Conservation (phyloP, 768 basidiomycete species). For the Rhizopogon vulgaris region DNA sequence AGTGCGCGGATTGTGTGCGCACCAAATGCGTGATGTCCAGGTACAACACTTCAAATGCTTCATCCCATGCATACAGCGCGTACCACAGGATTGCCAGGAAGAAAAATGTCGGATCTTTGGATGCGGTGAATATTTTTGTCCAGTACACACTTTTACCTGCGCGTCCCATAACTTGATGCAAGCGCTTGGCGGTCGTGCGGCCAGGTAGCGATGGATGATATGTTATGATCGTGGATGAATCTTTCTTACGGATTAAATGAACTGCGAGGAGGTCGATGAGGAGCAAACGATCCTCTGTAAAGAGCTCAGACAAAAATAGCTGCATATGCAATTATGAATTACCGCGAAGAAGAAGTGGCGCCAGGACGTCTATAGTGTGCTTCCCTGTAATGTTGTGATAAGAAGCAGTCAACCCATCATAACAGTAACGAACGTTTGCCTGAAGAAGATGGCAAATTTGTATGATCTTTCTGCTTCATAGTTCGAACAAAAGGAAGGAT, state of each 20-base stretch:
- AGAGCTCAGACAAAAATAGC: neutral
- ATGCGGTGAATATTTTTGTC: constrained; percentile 9
- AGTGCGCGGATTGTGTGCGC: constrained; percentile 17
- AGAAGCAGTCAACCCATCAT: neutral
- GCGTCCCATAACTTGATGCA: constrained; percentile 25
- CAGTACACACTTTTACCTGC: constrained; percentile 27
- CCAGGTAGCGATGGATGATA: constrained; percentile 24
- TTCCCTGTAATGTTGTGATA: neutral
- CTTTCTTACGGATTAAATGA: constrained; percentile 28
- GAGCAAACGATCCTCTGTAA: constrained; percentile 16
- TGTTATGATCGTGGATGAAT: constrained; percentile 27
- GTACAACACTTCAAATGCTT: constrained; percentile 41
- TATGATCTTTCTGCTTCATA: constrained; percentile 23
- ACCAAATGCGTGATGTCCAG: constrained; percentile 42
- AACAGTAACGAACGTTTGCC: neutral
- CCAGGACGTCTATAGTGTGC: constrained; percentile 2
- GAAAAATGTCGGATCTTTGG: constrained; percentile 40
- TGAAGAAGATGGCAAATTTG: neutral
- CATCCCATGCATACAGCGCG: constrained; percentile 49
- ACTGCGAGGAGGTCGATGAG: constrained; percentile 32
- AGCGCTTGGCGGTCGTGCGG: constrained; percentile 21
- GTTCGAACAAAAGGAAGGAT: constrained; percentile 35
- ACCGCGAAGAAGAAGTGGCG: no score
- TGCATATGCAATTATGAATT: no score
- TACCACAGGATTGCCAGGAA: constrained; percentile 45